Conservation (phyloP, 805 yeast species). For the Lachancea waltii region DNA sequence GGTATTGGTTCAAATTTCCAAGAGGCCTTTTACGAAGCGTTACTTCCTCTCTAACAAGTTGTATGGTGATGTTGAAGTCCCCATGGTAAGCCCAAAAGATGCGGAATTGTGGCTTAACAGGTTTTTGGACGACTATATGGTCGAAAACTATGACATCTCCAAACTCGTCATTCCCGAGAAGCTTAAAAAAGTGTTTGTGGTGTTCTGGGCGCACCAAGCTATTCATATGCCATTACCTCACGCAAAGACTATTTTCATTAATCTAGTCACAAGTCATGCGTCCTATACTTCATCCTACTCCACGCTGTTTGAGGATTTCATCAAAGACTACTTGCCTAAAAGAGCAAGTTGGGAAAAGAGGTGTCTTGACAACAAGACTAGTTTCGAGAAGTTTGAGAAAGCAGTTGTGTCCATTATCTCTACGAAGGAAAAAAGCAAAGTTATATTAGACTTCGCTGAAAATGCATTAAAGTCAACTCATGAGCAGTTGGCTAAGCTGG, state of each 20-base stretch:
- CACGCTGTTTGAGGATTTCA: conserved; percentile 39
- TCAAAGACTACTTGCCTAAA: conserved; percentile 40
- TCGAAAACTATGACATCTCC: conserved; percentile 46
- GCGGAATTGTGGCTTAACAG: conserved; percentile 39
- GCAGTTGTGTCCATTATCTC: conserved; percentile 55
- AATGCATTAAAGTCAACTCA: conserved; percentile 42
- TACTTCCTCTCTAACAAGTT: conserved; percentile 48
- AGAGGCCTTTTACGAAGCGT: conserved; percentile 35
- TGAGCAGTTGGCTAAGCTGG: conserved; percentile 40
- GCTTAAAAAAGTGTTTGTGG: conserved; percentile 50
- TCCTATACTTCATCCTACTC: conserved; percentile 35
- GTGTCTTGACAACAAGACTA: conserved; percentile 44
- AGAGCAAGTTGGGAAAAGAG: conserved; percentile 40
- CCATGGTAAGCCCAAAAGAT: conserved; percentile 61
- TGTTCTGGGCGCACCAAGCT: conserved; percentile 70
- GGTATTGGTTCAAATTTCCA: conserved; percentile 34
- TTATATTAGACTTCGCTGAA: conserved; percentile 57
- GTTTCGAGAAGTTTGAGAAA: conserved; percentile 49
- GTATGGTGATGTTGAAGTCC: conserved; percentile 47
- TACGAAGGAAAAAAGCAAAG: conserved; percentile 48
- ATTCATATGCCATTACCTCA: conserved; percentile 43
- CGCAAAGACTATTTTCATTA: conserved; percentile 47
- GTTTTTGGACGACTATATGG: conserved; percentile 39
- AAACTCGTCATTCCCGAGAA: conserved; percentile 43
- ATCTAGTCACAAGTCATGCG: conserved; percentile 36